Base-by-base conservation (phyloP, 441 rosid genomes). In the Manihot esculenta region DNA sequence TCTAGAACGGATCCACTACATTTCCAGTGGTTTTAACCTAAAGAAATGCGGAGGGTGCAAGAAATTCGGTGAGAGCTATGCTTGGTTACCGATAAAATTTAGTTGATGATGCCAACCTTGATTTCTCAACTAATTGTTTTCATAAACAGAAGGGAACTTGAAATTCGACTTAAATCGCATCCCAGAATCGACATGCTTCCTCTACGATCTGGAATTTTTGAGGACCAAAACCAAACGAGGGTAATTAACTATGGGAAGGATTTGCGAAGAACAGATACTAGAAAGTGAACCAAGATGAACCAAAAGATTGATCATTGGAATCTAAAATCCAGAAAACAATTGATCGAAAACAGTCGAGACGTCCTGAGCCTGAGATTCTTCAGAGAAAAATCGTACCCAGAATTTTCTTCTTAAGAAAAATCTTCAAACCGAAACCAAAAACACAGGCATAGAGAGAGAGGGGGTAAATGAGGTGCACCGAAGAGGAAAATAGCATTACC, bases 401-500 rank as follows among this genome's bases (percentile, higher is more conserved):
- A 42, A 0, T 42, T 42, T 42, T 42, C 7, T 42, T n/a, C 20
- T 33, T 26, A 13, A 3, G 14, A 42, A 15, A 71, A 42, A 50
- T 17, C 13, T 26, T 23, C 18, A 24, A 58, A 42, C 23, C 3
- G 20, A 58, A 69, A 5, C 18, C 11, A 68, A 1, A 51, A 41
- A 41, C 47, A 12, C 7, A 1, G 38, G 1, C 23, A 30, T 35
- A 10, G 10, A 26, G 66, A 53, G 10, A 10, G 50, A 13, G 64
- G 35, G 21, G 5, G 65, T 1, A 74, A 59, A n/a, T 18, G 21
- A 33, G n/a, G 30, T 24, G 53, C 17, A 1, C 10, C 54, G 42
- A 14, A 21, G 35, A 38, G 27, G 18, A 30, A 74, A 69, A 47
- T 47, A 15, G 41, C 70, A 69, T 78, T 72, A 74, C 75, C 78